A percentile compares a stretch with the other conserved stretches of the same genome.
These are phyloP conservation scores for Spathaspora hagerdaliae DNA, from an alignment of 805 yeast genomes.

Conservation along the genomic window DNA sequence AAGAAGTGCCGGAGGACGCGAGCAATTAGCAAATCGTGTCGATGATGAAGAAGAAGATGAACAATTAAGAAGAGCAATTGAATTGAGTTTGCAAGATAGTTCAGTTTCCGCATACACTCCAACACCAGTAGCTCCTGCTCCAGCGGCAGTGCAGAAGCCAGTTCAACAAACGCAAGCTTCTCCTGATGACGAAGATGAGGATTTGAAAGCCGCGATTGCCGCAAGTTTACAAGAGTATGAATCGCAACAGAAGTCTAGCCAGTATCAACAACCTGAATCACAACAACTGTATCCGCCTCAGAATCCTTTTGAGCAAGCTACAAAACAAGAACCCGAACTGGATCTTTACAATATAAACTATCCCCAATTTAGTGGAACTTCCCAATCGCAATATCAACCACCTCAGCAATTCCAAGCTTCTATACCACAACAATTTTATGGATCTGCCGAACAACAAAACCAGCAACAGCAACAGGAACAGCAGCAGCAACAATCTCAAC, in stretches of 20 bases:
- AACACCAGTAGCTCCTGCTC: conserved; percentile 8
- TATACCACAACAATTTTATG: not conserved
- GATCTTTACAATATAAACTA: conserved; percentile 26
- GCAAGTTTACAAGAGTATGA: conserved; percentile 81
- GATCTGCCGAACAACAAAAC: not conserved
- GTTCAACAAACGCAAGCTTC: conserved; percentile 20
- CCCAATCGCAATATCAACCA: conserved; percentile 4
- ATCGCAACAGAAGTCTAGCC: conserved; percentile 13
- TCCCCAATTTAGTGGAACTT: conserved; percentile 15
- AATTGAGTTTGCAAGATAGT: conserved; percentile 65
- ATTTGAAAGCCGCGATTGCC: conserved; percentile 89
- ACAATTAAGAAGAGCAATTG: conserved; percentile 73
- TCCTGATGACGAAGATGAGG: conserved; percentile 62
- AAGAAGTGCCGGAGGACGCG: not conserved
- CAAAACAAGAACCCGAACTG: conserved; percentile 11
- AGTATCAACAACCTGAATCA: conserved; percentile 10
- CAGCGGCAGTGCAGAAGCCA: conserved; percentile 11
- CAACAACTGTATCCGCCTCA: conserved; percentile 16
- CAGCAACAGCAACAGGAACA: not conserved
- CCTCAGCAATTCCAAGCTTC: not conserved
- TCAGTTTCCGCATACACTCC: conserved; percentile 10
- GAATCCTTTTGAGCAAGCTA: conserved; percentile 2
- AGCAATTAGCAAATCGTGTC: not conserved
- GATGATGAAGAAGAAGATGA: conserved; percentile 58
- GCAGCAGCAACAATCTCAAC: conserved; percentile 1